Conservation (phyloP, 2,329 filamentous ascomycete species). For the Rhinocladiella mackenziei region DNA sequence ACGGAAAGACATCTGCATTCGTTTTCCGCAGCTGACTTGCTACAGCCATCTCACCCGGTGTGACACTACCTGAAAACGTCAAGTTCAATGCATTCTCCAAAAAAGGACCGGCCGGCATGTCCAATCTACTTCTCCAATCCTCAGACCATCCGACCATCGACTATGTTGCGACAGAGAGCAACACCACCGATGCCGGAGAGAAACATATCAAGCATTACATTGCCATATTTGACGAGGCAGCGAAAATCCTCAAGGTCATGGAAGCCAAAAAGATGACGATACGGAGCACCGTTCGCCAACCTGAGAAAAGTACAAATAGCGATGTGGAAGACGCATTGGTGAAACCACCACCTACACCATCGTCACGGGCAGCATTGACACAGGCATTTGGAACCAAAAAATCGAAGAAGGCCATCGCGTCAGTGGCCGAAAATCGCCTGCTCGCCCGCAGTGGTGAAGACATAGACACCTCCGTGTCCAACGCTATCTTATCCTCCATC, state of each 20-base stretch:
- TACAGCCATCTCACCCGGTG: constrained; percentile 31
- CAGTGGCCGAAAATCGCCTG: constrained; percentile 47
- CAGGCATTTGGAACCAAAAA: constrained; percentile 50
- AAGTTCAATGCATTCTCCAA: constrained; percentile 25
- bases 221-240: constrained; percentile 55
- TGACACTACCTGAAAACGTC: constrained; percentile 25
- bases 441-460: constrained; percentile 40
- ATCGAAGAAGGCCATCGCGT: constrained; percentile 47
- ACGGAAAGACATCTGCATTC: constrained; percentile 3
- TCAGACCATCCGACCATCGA: constrained; percentile 58
- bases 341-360: constrained; percentile 26
- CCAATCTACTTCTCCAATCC: constrained; percentile 57
- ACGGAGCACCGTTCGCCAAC: constrained; percentile 44
- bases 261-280: constrained; percentile 54
- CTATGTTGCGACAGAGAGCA: constrained; percentile 51
- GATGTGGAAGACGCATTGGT: constrained; percentile 20
- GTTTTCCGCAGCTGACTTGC: constrained; percentile 1
- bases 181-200: constrained; percentile 46
- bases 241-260: constrained; percentile 51
- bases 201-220: constrained; percentile 57
- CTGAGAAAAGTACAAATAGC: constrained; percentile 23
- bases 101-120: constrained; percentile 23
- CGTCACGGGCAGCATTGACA: constrained; percentile 39
- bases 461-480: constrained; percentile 38
- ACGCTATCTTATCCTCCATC: constrained; percentile 43